These are phyloP conservation scores for Stentor coeruleus DNA, from an alignment of 73 alveolate genomes.

Conservation along the genomic window DNA sequence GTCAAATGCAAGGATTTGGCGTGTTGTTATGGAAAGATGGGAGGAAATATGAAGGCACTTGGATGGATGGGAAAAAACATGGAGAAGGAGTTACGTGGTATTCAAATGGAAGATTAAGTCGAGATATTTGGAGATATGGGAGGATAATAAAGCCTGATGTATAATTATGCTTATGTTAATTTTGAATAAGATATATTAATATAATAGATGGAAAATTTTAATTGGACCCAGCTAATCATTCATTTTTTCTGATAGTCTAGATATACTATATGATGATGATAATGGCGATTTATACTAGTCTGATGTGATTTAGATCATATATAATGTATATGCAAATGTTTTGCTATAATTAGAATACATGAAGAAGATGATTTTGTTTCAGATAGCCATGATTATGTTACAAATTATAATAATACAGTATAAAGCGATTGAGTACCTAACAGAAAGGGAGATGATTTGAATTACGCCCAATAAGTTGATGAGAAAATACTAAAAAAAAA, in stretches of 20 bases:
- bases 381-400: neutral
- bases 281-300: neutral
- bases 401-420: neutral
- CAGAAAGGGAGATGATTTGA: neutral
- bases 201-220: neutral
- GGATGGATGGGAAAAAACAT: slow-evolving; percentile 41
- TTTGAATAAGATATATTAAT: too few relatives aligned
- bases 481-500: neutral
- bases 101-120: too few relatives aligned
- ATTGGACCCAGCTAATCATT: slow-evolving; percentile 21
- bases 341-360: slow-evolving; percentile 37
- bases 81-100: slow-evolving; percentile 31
- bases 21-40: slow-evolving; percentile 26
- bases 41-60: slow-evolving; percentile 45
- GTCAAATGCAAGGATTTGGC: slow-evolving; percentile 4
- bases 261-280: neutral
- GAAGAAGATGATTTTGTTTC: neutral
- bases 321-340: too few relatives aligned
- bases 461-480: slow-evolving; percentile 1
- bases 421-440: neutral
- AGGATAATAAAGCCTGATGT: too few relatives aligned
- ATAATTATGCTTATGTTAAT: too few relatives aligned
- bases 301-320: slow-evolving; percentile 43
- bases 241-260: neutral
- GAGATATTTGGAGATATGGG: too few relatives aligned